phyloP scores from a whole-genome alignment of 768 basidiomycete genomes.

The Trametopsis cervina region DNA sequence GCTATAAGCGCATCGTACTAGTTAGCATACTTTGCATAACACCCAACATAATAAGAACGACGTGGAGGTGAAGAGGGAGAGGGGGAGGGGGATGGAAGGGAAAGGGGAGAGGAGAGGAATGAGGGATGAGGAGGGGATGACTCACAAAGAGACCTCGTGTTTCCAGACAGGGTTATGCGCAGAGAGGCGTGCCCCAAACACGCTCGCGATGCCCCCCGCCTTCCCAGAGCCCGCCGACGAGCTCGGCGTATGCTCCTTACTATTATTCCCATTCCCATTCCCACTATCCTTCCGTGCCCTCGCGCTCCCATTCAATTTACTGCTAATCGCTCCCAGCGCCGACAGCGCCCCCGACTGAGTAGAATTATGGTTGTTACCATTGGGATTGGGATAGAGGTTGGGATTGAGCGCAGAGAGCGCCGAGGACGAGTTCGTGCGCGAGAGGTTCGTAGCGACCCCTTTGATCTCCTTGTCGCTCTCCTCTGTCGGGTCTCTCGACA shows the following conservation, averaged over 20 bases:
- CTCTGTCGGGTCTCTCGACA: slow-evolving; percentile 82
- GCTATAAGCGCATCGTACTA: slow-evolving; percentile 34
- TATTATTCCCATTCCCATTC: slow-evolving; percentile 9
- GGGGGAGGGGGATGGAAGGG: not conserved
- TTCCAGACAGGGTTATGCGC: slow-evolving; percentile 97
- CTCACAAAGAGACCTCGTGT: slow-evolving; percentile 97
- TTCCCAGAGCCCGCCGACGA: slow-evolving; percentile 22
- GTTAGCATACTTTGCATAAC: not conserved
- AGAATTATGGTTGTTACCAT: too few relatives aligned
- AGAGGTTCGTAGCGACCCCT: slow-evolving; percentile 58
- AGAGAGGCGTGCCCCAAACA: slow-evolving; percentile 55
- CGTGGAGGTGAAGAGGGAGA: slow-evolving; percentile 3
- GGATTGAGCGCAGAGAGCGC: slow-evolving; percentile 63
- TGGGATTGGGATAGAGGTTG: too few relatives aligned
- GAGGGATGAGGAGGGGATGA: slow-evolving; percentile 15
- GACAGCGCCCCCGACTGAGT: slow-evolving; percentile 57
- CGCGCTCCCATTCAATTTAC: slow-evolving; percentile 26
- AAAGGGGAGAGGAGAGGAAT: slow-evolving; percentile 5
- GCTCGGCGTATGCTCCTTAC: slow-evolving; percentile 20
- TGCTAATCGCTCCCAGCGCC: slow-evolving; percentile 57
- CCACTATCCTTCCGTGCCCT: slow-evolving; percentile 4
- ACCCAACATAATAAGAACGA: not conserved
- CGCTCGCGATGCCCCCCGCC: slow-evolving; percentile 21
- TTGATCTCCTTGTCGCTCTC: slow-evolving; percentile 87
- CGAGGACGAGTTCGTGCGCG: slow-evolving; percentile 50